Conservation (phyloP, 1,139 yeast species). For the Groenewaldozyma sp. region DNA sequence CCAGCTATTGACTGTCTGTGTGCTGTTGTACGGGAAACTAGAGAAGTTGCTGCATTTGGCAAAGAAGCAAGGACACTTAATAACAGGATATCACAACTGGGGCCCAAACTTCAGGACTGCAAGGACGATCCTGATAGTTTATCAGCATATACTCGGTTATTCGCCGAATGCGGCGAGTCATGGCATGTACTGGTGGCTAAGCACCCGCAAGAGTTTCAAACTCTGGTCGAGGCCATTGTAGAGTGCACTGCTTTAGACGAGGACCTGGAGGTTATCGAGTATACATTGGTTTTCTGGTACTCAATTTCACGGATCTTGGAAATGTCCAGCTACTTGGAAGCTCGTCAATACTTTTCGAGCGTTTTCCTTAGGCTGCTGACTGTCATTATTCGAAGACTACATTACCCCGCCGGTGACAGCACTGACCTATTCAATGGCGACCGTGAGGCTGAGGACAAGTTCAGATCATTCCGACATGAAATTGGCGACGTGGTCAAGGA, state of each 20-base stretch:
- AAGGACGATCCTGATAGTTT: slow-evolving; percentile 62
- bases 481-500: slow-evolving; percentile 96
- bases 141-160: slow-evolving; percentile 65
- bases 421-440: slow-evolving; percentile 47
- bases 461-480: slow-evolving; percentile 87
- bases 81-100: slow-evolving; percentile 54
- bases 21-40: slow-evolving; percentile 70
- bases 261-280: slow-evolving; percentile 81
- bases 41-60: slow-evolving; percentile 46
- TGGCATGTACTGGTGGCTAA: slow-evolving; percentile 87
- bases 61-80: slow-evolving; percentile 59
- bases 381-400: slow-evolving; percentile 61
- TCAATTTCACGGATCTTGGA: slow-evolving; percentile 62
- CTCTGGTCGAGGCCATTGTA: slow-evolving; percentile 66
- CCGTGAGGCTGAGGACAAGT: slow-evolving; percentile 82
- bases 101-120: slow-evolving; percentile 39
- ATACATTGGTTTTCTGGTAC: slow-evolving; percentile 91
- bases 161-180: slow-evolving; percentile 89
- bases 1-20: slow-evolving; percentile 81
- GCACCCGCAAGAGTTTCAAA: slow-evolving; percentile 59
- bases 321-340: slow-evolving; percentile 49
- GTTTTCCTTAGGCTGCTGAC: slow-evolving; percentile 56
- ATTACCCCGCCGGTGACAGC: slow-evolving; percentile 50
- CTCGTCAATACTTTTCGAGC: slow-evolving; percentile 49
- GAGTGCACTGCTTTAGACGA: slow-evolving; percentile 55